Evolutionary conservation across 805 yeast genomes (phyloP).

Genomic region (Danielozyma ontarioensis): DNA sequence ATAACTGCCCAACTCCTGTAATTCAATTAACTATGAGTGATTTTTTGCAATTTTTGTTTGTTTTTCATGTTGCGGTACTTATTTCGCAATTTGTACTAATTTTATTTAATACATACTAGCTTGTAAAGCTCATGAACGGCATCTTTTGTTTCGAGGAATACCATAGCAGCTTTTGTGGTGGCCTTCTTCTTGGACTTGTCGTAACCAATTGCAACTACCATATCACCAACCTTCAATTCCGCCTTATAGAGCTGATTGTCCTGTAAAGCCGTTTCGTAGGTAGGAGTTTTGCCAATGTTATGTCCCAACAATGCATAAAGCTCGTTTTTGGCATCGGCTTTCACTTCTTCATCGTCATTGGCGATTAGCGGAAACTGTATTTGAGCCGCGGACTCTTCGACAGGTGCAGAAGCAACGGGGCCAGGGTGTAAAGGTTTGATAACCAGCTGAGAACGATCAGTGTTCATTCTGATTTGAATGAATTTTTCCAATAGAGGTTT

Average conservation of each 20-base stretch:
- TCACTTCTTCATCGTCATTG: constrained; percentile 17
- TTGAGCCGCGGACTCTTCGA: not conserved
- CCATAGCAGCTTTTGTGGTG: constrained; percentile 36
- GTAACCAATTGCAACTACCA: constrained; percentile 24
- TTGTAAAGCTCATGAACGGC: constrained; percentile 2
- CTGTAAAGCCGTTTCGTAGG: constrained; percentile 21
- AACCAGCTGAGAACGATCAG: constrained; percentile 13
- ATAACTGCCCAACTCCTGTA: too few species aligned
- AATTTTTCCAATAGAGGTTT: constrained; percentile 58
- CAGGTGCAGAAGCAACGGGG: too few species aligned
- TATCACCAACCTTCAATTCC: constrained; percentile 25
- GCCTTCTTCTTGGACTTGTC: constrained; percentile 37
- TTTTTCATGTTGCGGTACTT: too few species aligned
- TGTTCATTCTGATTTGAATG: constrained; percentile 43
- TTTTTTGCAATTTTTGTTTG: too few species aligned
- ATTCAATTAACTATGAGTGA: too few species aligned
- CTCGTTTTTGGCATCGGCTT: constrained; percentile 34
- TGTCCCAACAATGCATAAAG: constrained; percentile 35
- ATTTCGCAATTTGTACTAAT: too few species aligned
- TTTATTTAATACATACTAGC: too few species aligned
- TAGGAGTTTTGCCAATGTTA: constrained; percentile 29
- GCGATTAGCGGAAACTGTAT: constrained; percentile 24
- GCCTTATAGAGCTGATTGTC: constrained; percentile 20
- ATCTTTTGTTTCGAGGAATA: constrained; percentile 22
- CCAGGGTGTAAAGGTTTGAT: constrained; percentile 1